phyloP scores from a whole-genome alignment of 2,329 filamentous ascomycete species.

The Leptographium lundbergii region DNA sequence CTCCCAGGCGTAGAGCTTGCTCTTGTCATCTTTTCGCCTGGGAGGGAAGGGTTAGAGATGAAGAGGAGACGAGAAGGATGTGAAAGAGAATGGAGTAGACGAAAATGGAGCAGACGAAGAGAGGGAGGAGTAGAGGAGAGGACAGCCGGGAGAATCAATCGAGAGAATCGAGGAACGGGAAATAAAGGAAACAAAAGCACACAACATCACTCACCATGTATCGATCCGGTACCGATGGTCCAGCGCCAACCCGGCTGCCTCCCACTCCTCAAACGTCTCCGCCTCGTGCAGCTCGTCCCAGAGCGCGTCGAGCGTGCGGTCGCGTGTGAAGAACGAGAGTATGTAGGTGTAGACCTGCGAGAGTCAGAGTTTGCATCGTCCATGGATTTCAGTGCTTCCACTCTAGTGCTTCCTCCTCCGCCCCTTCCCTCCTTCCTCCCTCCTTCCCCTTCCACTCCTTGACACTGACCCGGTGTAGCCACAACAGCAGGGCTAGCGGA shows the following conservation, averaged over 20 bases:
- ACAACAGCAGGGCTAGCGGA: constrained; percentile 8
- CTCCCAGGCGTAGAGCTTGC: constrained; percentile 73
- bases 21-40: constrained; percentile 72
- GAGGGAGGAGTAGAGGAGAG: no score
- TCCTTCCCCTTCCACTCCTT: no score
- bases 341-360: constrained; percentile 3
- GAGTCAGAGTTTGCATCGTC: neutral
- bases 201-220: constrained; percentile 30
- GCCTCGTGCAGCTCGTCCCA: constrained; percentile 56
- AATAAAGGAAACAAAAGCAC: no score
- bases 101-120: no score
- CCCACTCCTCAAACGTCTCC: constrained; percentile 71
- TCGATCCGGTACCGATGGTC: constrained; percentile 72
- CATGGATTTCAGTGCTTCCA: no score
- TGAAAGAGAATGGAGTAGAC: neutral
- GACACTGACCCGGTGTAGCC: constrained; percentile 2
- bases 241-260: constrained; percentile 69
- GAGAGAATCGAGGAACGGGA: no score
- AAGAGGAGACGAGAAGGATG: neutral
- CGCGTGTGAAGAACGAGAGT: constrained; percentile 1
- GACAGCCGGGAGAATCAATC: no score
- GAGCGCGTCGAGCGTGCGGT: constrained; percentile 18
- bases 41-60: neutral
- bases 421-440: no score
- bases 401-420: no score